A percentile compares a stretch with the other conserved stretches of the same genome.
Conservation (phyloP, 1,284 basidiomycete species). For the Cutaneotrichosporon cutaneum region DNA sequence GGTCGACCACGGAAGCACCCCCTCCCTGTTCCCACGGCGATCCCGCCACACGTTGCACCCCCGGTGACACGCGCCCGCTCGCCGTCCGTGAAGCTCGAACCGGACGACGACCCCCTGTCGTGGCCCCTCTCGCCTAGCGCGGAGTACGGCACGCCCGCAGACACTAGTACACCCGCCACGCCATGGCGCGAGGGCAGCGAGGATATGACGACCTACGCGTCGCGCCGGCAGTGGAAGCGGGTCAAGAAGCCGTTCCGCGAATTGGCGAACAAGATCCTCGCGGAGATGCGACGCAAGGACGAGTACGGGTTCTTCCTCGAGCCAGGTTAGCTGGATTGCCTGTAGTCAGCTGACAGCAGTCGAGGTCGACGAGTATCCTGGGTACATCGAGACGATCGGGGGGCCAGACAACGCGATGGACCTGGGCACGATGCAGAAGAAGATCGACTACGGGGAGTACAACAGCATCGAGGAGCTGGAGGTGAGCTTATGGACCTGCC, state of each 20-base stretch:
- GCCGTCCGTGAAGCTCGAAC: slow-evolving; percentile 16
- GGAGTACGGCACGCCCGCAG: slow-evolving; percentile 2
- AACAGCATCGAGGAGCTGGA: slow-evolving; percentile 43
- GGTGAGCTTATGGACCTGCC: slow-evolving; percentile 23
- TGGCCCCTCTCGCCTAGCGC: slow-evolving; percentile 20
- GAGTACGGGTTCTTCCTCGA: slow-evolving; percentile 51
- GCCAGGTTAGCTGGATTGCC: slow-evolving; percentile 26
- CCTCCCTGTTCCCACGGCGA: slow-evolving; percentile 14
- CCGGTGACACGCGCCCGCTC: neutral
- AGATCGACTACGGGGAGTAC: slow-evolving; percentile 47
- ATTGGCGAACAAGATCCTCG: slow-evolving; percentile 39
- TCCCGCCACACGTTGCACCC: slow-evolving; percentile 24
- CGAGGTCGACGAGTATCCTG: slow-evolving; percentile 45
- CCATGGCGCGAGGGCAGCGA: slow-evolving; percentile 11
- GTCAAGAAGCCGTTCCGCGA: slow-evolving; percentile 47
- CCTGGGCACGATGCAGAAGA: slow-evolving; percentile 51
- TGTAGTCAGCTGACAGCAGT: slow-evolving; percentile 25
- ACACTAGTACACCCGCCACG: slow-evolving; percentile 5
- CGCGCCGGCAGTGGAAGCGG: slow-evolving; percentile 37
- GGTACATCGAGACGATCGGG: slow-evolving; percentile 48
- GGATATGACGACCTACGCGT: slow-evolving; percentile 11
- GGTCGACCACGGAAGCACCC: slow-evolving; percentile 19
- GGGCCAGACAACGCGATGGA: slow-evolving; percentile 53
- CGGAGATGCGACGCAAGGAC: slow-evolving; percentile 45
- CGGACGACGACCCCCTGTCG: slow-evolving; percentile 25